phyloP scores from a whole-genome alignment of 1,284 basidiomycete species.

The Cryptococcus depauperatus region DNA sequence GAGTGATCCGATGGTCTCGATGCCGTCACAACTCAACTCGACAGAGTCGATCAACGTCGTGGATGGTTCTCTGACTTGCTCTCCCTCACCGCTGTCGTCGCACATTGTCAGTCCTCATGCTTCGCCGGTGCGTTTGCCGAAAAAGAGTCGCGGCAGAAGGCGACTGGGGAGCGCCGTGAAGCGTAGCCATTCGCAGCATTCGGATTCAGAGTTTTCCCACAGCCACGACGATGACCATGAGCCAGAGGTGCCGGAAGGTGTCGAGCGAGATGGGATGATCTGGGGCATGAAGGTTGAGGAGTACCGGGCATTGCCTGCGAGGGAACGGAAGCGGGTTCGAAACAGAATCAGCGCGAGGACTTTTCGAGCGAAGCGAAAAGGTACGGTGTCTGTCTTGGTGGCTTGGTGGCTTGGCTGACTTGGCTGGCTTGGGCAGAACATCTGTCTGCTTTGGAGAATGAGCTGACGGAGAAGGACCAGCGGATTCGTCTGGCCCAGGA shows the following conservation, averaged over 20 bases:
- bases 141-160: not conserved
- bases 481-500: conserved; percentile 38
- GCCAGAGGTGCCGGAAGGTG: conserved; percentile 40
- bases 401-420: not conserved
- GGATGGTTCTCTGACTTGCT: conserved; percentile 23
- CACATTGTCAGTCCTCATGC: conserved; percentile 14
- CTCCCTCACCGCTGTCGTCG: conserved; percentile 15
- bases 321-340: conserved; percentile 43
- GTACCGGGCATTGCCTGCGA: conserved; percentile 38
- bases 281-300: conserved; percentile 46
- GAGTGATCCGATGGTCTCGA: not conserved
- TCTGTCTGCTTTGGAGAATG: conserved; percentile 35
- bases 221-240: conserved; percentile 25
- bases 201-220: conserved; percentile 23
- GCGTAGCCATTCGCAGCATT: conserved; percentile 14
- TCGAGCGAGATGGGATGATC: conserved; percentile 45
- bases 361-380: conserved; percentile 44
- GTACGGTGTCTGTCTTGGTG: conserved; percentile 17
- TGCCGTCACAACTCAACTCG: conserved; percentile 7
- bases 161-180: conserved; percentile 6
- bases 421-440: conserved; percentile 29
- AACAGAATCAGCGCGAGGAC: conserved; percentile 45
- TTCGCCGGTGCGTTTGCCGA: conserved; percentile 4
- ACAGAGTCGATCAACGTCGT: conserved; percentile 26
- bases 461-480: conserved; percentile 34